phyloP scores from a whole-genome alignment of 768 basidiomycete species.

The Serendipita indica region DNA sequence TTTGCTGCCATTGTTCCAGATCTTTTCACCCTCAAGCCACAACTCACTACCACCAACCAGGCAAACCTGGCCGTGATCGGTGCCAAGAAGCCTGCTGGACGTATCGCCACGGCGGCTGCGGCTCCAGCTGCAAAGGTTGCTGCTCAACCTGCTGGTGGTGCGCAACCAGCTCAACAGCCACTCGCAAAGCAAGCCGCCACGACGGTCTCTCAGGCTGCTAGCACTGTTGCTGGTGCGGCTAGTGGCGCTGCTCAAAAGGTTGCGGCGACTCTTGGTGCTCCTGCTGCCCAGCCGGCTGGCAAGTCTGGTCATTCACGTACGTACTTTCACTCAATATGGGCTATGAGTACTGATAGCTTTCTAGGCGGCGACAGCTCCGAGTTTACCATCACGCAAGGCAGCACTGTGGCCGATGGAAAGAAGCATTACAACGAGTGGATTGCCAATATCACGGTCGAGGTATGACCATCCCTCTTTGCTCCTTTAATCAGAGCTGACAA shows the following conservation, averaged over 20 bases:
- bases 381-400: background rate
- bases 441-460: background rate
- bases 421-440: slow-evolving; percentile 9
- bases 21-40: background rate
- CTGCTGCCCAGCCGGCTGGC: background rate
- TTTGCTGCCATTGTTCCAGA: slow-evolving; percentile 2
- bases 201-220: background rate
- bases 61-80: background rate
- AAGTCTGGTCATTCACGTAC: background rate
- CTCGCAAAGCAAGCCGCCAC: background rate
- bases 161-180: background rate
- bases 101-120: no score
- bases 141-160: background rate
- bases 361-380: background rate
- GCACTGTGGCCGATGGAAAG: background rate
- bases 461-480: background rate
- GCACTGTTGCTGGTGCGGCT: background rate
- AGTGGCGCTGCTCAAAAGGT: background rate
- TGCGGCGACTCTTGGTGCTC: background rate
- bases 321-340: background rate
- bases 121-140: background rate
- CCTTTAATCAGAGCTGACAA: background rate
- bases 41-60: background rate
- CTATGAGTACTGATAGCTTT: background rate
- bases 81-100: no score